A percentile compares a stretch with the other conserved stretches of the same genome.
phyloP scores from a whole-genome alignment of 306 rosid species.

The Mimosa pudica region DNA sequence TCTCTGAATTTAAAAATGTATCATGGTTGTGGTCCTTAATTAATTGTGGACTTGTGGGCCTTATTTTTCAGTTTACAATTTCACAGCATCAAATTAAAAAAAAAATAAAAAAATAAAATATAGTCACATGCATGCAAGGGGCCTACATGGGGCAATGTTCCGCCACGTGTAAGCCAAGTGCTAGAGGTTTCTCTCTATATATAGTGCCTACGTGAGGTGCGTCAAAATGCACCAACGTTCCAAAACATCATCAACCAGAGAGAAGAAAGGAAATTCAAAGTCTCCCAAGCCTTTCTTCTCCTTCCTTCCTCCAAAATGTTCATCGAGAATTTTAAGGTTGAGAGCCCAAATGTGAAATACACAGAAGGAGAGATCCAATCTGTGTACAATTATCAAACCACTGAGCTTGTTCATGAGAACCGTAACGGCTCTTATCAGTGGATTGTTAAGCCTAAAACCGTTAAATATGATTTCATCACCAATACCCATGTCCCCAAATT shows the following conservation, averaged over 20 bases:
- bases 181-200: slow-evolving; percentile 36
- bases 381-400: slow-evolving; percentile 82
- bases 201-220: slow-evolving; percentile 3
- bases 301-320: slow-evolving; percentile 50
- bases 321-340: slow-evolving; percentile 84
- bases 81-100: background rate
- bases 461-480: slow-evolving; percentile 81
- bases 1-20: too few relatives aligned
- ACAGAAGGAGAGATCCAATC: slow-evolving; percentile 79
- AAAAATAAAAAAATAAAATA: background rate
- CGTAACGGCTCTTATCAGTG: slow-evolving; percentile 83
- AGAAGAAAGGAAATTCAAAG: background rate
- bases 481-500: slow-evolving; percentile 74
- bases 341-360: slow-evolving; percentile 78
- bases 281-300: background rate
- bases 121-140: background rate
- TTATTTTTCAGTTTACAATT: background rate
- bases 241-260: background rate
- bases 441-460: slow-evolving; percentile 86
- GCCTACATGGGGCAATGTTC: background rate
- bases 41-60: background rate
- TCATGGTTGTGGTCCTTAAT: too few relatives aligned
- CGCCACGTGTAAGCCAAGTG: slow-evolving; percentile 46
- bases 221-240: background rate
- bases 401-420: slow-evolving; percentile 88